Percentiles rank a stretch among this genome's conserved stretches.
Evolutionary conservation across 441 rosid genomes (phyloP).

Genomic region (Aquilaria agallochum): DNA sequence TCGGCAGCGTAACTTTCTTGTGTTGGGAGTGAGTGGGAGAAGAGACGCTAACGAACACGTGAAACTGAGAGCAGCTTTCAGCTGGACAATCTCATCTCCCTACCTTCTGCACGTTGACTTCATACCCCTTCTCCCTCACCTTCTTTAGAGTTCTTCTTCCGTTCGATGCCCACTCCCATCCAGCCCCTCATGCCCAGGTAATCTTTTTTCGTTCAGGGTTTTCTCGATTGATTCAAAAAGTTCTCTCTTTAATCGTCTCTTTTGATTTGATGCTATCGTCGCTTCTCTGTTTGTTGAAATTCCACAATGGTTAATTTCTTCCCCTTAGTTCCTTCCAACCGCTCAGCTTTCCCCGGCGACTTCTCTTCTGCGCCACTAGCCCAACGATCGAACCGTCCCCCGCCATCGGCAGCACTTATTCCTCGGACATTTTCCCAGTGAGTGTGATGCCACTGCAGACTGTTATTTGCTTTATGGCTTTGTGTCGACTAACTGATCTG

Average conservation of each 20-base stretch:
- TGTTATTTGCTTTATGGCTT: too few species aligned
- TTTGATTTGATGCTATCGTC: background rate
- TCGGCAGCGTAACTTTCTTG: too few species aligned
- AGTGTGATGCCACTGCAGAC: too few species aligned
- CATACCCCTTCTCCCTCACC: background rate
- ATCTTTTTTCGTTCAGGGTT: background rate
- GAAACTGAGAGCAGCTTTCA: constrained; percentile 7
- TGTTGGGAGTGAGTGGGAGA: background rate
- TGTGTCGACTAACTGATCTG: too few species aligned
- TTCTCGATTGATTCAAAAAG: background rate
- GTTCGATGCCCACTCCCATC: background rate
- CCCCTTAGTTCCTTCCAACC: too few species aligned
- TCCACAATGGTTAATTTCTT: background rate
- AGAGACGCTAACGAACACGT: background rate
- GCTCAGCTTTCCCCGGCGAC: too few species aligned
- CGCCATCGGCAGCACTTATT: too few species aligned
- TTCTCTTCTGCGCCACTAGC: too few species aligned
- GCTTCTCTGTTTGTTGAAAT: background rate
- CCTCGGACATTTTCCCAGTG: too few species aligned
- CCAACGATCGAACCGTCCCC: too few species aligned
- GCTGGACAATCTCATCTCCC: background rate
- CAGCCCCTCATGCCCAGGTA: background rate
- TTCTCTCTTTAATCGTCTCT: background rate
- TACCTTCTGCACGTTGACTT: constrained; percentile 8
- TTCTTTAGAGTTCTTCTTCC: background rate